Evolutionary conservation across 2,329 filamentous ascomycete genomes (phyloP).

Genomic region (Alternaria brassicae): DNA sequence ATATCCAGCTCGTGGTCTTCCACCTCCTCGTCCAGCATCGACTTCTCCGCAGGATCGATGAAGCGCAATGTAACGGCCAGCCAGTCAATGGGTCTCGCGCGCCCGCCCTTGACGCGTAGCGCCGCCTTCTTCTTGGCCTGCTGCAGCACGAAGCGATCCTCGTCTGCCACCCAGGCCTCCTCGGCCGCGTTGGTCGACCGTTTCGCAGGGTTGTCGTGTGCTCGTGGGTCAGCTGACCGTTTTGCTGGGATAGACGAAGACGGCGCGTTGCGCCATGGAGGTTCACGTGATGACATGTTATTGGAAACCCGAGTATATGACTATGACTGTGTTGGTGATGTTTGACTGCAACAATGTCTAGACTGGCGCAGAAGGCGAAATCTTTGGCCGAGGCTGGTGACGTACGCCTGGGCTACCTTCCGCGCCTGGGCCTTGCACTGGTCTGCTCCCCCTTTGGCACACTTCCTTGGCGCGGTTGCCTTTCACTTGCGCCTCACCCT

Average conservation of each 20-base stretch:
- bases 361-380: slow-evolving; percentile 15
- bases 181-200: slow-evolving; percentile 57
- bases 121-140: slow-evolving; percentile 98
- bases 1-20: slow-evolving; percentile 79
- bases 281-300: slow-evolving; percentile 43
- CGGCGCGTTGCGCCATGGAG: slow-evolving; percentile 43
- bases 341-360: background rate
- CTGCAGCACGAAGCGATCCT: slow-evolving; percentile 94
- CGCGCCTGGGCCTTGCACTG: slow-evolving; percentile 7
- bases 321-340: background rate
- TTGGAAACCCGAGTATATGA: background rate
- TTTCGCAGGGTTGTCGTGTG: slow-evolving; percentile 50
- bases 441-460: slow-evolving; percentile 7
- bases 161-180: slow-evolving; percentile 81
- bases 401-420: slow-evolving; percentile 24
- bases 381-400: slow-evolving; percentile 27
- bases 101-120: slow-evolving; percentile 88
- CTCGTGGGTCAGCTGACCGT: slow-evolving; percentile 53
- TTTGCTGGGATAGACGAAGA: slow-evolving; percentile 50
- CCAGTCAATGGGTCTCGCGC: slow-evolving; percentile 92
- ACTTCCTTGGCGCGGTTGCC: slow-evolving; percentile 21
- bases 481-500: slow-evolving; percentile 5
- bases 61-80: slow-evolving; percentile 89
- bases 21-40: slow-evolving; percentile 80
- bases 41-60: slow-evolving; percentile 77